Evolutionary conservation across 192 early-diverging fungal genomes (phyloP), one percentile per base, ranked within the genome.

Genomic region (Podila epicladia): DNA sequence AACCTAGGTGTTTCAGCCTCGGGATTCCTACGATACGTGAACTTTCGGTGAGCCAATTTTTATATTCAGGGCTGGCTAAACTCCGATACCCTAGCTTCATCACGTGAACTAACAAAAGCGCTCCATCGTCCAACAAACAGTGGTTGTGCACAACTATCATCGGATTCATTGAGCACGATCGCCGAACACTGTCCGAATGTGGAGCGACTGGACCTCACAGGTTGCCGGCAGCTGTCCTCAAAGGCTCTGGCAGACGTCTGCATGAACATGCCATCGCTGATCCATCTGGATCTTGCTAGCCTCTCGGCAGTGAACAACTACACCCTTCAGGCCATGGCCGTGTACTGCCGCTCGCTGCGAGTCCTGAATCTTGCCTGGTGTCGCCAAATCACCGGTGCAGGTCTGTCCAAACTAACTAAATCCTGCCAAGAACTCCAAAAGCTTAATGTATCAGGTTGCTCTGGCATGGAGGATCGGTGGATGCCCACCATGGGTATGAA

Each of bases 331-430:
- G 73, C 74, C 65, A 73, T 84, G 50, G 73, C 80, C 1, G 67
- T 70, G 51, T 82, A 65, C 12, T 84, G 84, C 32, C 82, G 79
- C 1, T 60, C 71, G 9, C 65, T 89, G 5, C 74, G 80, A 41
- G 71, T 68, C 41, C 69, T 89, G 7, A 87, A 89, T 50, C 31
- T 89, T 5, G 78, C 82, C 3, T 89, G 87, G 87, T 89, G 87
- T 49, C 75, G 82, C 9, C 82, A 87, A 45, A 86, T 89, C 62
- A 82, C 82, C 2, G 83, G 82, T 0, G 53, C 65, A 9, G 87
- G 85, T 4, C 64, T 89, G 2, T 65, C 71, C 5, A 58, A 70
- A 2, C 45, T 85, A 29, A 74, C 71, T 1, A 58, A 73, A 19
- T 73, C 82, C 20, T 89, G 84, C 67, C 68, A 80, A 20, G 65